Conservation (phyloP, 73 alveolate species). For the Uronychia setigera region DNA sequence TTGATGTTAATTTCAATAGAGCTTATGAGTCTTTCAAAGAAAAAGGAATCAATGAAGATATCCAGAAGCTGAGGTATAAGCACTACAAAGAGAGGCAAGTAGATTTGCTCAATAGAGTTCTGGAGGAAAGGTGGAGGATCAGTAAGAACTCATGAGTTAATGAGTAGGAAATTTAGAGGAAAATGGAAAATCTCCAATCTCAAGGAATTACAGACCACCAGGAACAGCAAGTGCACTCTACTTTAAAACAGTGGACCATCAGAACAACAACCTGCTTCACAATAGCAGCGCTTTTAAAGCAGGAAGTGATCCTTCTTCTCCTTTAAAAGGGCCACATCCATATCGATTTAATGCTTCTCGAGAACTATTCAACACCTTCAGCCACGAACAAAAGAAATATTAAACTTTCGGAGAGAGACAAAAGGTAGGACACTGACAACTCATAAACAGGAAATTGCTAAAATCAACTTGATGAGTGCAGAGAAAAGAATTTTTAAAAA, state of each 20-base stretch:
- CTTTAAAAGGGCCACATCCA: neutral
- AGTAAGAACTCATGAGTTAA: constrained; percentile 1
- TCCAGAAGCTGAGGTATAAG: constrained; percentile 6
- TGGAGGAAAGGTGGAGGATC: neutral
- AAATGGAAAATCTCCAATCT: neutral
- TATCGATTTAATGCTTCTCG: neutral
- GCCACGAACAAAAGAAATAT: neutral
- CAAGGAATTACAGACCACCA: neutral
- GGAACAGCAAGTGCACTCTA: neutral
- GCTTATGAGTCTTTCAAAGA: neutral
- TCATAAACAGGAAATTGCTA: neutral
- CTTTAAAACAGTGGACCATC: neutral
- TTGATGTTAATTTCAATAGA: neutral
- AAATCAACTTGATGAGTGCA: neutral
- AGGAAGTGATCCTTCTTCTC: neutral
- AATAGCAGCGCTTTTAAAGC: neutral
- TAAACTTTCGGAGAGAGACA: neutral
- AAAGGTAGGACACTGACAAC: neutral
- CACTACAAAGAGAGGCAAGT: constrained; percentile 9
- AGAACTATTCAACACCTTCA: neutral
- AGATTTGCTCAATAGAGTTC: neutral
- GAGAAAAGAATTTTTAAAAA: neutral
- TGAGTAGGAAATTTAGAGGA: neutral
- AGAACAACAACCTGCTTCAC: neutral
- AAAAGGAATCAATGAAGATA: constrained; percentile 7